Evolutionary conservation across 108 stramenopile species (phyloP), one percentile per base, ranked within the genome.

Genomic region (Pseudonitzschia pungens): DNA sequence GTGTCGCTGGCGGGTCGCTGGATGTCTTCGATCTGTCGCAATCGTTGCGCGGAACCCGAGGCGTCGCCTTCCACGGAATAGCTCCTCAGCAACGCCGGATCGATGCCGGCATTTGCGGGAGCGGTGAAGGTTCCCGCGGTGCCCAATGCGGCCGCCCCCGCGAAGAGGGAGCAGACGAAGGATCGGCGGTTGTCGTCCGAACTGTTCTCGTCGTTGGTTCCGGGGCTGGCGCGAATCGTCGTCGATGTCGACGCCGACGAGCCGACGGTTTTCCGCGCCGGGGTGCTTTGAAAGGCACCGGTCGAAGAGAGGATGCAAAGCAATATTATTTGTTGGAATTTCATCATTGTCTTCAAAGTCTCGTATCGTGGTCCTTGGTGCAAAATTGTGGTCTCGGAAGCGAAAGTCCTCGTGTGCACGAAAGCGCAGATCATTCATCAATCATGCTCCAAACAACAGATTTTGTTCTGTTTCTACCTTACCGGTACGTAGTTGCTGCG

Each of bases 1-100:
- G 75, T 48, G 64, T 90, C 84, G 4, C 82, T 76, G 32, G 86
- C 83, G 1, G 84, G 89, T 32, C 76, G 79, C 72, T 78, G 77
- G 45, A 70, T 60, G 24, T 70, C 44, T 60, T 81, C 84, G 48
- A 91, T 78, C 50, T 87, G 86, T 32, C 84, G 84, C 18, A 91
- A 52, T 2, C 90, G 79, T 44, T 73, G 64, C 22, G 71, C 68
- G 16, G 78, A 63, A n/a, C 90, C 90, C 12, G 84, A 52, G 42
- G 70, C 74, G 59, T 91, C 90, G 0, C 90, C 90, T 69, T 89
- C 77, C 15, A 86, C 81, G 15, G 76, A 77, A 7, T 86, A 54
- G 41, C 58, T 63, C 65, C 83, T 85, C 14, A 89, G 75, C 26
- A 81, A 64, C 10, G 53, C 53, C 9, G 88, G 88, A 68, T 89